phyloP scores from a whole-genome alignment of 176 grass and related monocot species.

The Avena insularis region DNA sequence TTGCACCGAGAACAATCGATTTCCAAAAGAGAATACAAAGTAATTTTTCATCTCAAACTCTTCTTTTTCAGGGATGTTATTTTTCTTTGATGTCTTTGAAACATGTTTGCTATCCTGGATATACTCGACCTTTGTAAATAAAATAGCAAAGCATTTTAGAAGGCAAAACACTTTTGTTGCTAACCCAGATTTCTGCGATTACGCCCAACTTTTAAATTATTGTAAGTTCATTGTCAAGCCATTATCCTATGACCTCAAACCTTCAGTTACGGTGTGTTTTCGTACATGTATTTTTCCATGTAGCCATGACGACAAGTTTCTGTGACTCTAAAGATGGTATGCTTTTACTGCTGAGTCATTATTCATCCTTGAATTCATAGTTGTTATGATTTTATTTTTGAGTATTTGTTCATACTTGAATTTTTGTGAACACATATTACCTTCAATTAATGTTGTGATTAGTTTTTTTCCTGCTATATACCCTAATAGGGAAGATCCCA shows the following conservation, averaged over 20 bases:
- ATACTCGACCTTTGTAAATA: constrained; percentile 14
- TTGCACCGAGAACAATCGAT: constrained; percentile 66
- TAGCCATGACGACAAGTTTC: neutral
- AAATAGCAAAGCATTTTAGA: constrained; percentile 22
- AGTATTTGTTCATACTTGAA: neutral
- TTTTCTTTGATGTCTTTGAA: constrained; percentile 32
- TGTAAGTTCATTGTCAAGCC: neutral
- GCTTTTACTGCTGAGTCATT: constrained; percentile 11
- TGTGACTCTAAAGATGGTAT: constrained; percentile 1
- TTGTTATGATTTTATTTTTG: constrained; percentile 15
- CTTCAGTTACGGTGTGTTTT: constrained; percentile 4
- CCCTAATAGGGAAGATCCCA: neutral
- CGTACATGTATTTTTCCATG: neutral
- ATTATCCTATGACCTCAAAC: neutral
- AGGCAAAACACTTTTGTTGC: neutral
- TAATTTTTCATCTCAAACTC: constrained; percentile 45
- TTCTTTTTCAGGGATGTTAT: constrained; percentile 24
- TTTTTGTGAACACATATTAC: constrained; percentile 10
- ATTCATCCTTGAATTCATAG: constrained; percentile 24
- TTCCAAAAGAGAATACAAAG: constrained; percentile 96
- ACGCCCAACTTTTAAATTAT: constrained; percentile 5
- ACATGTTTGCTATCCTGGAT: neutral
- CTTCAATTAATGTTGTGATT: neutral
- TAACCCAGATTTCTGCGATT: neutral
- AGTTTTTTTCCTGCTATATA: constrained; percentile 6